Conservation (phyloP, 2,329 filamentous ascomycete genomes). For the Cryphonectria japonica region DNA sequence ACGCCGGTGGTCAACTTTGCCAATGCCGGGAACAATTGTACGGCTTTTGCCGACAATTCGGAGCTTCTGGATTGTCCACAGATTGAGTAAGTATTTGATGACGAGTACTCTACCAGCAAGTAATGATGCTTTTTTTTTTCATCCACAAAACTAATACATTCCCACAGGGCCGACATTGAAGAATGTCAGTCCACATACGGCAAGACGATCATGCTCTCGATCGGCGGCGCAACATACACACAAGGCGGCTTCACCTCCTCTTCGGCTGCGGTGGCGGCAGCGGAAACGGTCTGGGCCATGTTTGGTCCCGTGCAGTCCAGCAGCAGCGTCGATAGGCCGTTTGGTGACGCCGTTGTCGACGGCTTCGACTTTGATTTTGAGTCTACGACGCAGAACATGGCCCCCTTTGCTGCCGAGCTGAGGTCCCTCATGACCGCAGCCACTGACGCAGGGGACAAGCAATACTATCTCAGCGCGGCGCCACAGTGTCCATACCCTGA, state of each 20-base stretch:
- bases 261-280: constrained; percentile 56
- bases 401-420: constrained; percentile 62
- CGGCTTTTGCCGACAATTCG: constrained; percentile 60
- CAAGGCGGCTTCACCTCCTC: constrained; percentile 67
- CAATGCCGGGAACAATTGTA: constrained; percentile 65
- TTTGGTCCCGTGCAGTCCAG: constrained; percentile 62
- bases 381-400: constrained; percentile 60
- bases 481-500: constrained; percentile 73
- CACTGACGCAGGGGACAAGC: constrained; percentile 49
- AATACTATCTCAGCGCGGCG: constrained; percentile 65
- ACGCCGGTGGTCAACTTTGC: constrained; percentile 65
- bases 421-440: constrained; percentile 58
- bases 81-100: constrained; percentile 56
- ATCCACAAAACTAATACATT: not conserved
- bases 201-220: constrained; percentile 74
- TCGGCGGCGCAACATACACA: constrained; percentile 72
- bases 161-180: constrained; percentile 51
- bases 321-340: constrained; percentile 61
- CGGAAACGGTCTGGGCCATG: constrained; percentile 69
- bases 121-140: not conserved
- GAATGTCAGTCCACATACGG: constrained; percentile 63
- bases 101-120: not conserved
- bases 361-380: constrained; percentile 82
- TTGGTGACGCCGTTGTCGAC: constrained; percentile 67
- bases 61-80: constrained; percentile 64